phyloP scores from a whole-genome alignment of 2,329 filamentous ascomycete species.

The Emydomyces testavorans region DNA sequence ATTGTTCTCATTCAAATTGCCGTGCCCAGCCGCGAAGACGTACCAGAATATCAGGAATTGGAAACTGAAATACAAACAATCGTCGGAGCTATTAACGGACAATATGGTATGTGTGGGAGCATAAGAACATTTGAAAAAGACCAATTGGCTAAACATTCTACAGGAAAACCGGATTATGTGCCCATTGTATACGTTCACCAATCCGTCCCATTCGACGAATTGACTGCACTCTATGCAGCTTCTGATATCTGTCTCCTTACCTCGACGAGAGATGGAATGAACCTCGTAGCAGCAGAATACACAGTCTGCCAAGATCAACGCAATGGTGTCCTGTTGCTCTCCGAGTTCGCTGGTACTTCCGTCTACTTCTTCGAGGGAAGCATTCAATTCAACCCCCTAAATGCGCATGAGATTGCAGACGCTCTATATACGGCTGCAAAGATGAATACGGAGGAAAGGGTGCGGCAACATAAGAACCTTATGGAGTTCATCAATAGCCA shows the following conservation, averaged over 20 bases:
- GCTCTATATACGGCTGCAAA: conserved; percentile 78
- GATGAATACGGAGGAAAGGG: conserved; percentile 71
- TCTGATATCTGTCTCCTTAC: conserved; percentile 81
- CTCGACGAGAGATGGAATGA: conserved; percentile 91
- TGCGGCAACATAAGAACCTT: conserved; percentile 69
- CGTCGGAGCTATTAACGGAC: conserved; percentile 81
- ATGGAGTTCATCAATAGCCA: conserved; percentile 86
- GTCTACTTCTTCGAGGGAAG: conserved; percentile 71
- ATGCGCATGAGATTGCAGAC: conserved; percentile 80
- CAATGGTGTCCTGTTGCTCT: conserved; percentile 84
- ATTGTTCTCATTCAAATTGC: conserved; percentile 93
- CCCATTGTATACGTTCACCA: conserved; percentile 95
- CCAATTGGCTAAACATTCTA: not conserved
- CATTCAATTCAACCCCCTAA: conserved; percentile 89
- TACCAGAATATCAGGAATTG: conserved; percentile 64
- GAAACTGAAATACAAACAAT: conserved; percentile 80
- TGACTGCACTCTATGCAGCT: conserved; percentile 82
- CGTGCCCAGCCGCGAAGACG: conserved; percentile 69
- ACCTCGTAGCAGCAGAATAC: conserved; percentile 95
- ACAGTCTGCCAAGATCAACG: conserved; percentile 78
- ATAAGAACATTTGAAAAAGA: not conserved
- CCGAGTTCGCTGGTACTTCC: conserved; percentile 89
- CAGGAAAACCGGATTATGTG: conserved; percentile 81
- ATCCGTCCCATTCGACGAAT: conserved; percentile 81
- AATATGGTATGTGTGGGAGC: conserved; percentile 49